Conservation (phyloP, 2,329 filamentous ascomycete species). For the Pseudogymnoascus sp. region DNA sequence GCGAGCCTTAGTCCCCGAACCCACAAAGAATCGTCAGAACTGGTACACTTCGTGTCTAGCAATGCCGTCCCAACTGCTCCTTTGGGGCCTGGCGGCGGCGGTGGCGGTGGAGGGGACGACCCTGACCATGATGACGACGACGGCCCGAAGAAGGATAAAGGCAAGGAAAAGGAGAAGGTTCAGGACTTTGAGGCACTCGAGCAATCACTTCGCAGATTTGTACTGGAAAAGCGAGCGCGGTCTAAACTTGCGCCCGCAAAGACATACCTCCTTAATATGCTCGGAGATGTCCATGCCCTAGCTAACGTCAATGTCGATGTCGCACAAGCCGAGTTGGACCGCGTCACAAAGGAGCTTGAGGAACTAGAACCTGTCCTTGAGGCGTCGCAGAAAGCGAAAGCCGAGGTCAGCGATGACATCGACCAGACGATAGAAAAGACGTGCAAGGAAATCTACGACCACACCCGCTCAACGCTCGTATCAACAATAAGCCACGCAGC, state of each 20-base stretch:
- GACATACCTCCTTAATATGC: constrained; percentile 88
- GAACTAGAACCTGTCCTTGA: constrained; percentile 82
- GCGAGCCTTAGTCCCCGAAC: constrained; percentile 81
- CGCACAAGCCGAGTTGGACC: constrained; percentile 74
- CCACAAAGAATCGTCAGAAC: constrained; percentile 81
- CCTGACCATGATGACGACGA: constrained; percentile 38
- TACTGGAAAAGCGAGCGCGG: constrained; percentile 87
- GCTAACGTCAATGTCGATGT: constrained; percentile 84
- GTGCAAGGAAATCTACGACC: constrained; percentile 76
- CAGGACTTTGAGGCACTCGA: constrained; percentile 87
- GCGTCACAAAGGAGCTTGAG: constrained; percentile 71
- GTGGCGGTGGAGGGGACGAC: constrained; percentile 45
- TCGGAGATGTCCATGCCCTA: constrained; percentile 77
- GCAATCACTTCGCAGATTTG: constrained; percentile 80
- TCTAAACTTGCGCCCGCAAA: constrained; percentile 94
- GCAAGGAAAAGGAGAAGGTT: constrained; percentile 80
- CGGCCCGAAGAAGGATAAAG: constrained; percentile 58
- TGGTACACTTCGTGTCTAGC: constrained; percentile 97
- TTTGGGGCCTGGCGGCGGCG: constrained; percentile 47
- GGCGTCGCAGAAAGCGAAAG: constrained; percentile 70
- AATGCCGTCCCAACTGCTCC: constrained; percentile 78
- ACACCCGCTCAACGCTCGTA: constrained; percentile 69
- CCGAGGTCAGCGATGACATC: constrained; percentile 72
- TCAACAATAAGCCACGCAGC: constrained; percentile 71
- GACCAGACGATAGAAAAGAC: constrained; percentile 77